phyloP scores from a whole-genome alignment of 352 stramenopile genomes.

The Globisporangium perplexum region DNA sequence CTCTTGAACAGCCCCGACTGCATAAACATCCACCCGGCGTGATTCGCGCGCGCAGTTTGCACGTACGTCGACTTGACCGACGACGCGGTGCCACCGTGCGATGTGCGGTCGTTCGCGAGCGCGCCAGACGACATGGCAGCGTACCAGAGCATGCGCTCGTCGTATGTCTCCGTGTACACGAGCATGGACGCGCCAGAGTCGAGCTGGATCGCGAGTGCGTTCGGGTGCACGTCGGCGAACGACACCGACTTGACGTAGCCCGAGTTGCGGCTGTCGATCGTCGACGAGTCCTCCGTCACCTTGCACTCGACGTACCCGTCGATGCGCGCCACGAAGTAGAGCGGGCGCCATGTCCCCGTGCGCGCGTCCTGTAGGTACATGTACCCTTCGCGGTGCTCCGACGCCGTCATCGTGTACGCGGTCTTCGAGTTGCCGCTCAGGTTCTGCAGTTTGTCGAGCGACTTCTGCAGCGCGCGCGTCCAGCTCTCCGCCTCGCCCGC shows the following conservation, averaged over 20 bases:
- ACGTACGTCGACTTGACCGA: slow-evolving; percentile 73
- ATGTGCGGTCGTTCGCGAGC: slow-evolving; percentile 35
- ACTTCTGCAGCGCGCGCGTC: slow-evolving; percentile 36
- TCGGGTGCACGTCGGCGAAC: slow-evolving; percentile 63
- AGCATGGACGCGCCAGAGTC: slow-evolving; percentile 56
- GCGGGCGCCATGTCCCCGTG: slow-evolving; percentile 43
- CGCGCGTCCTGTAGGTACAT: slow-evolving; percentile 56
- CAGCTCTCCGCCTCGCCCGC: slow-evolving; percentile 48
- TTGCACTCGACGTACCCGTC: slow-evolving; percentile 73
- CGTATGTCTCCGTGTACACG: slow-evolving; percentile 75
- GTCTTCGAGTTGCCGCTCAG: slow-evolving; percentile 55
- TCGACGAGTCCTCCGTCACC: slow-evolving; percentile 30
- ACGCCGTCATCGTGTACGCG: slow-evolving; percentile 58
- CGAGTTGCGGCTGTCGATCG: slow-evolving; percentile 39
- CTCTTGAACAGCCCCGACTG: slow-evolving; percentile 72
- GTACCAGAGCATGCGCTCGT: slow-evolving; percentile 84
- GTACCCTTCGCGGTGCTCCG: slow-evolving; percentile 63
- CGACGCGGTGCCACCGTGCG: slow-evolving; percentile 18
- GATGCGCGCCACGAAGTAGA: slow-evolving; percentile 56
- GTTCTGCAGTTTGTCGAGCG: slow-evolving; percentile 49
- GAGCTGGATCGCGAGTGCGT: slow-evolving; percentile 67
- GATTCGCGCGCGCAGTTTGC: slow-evolving; percentile 62
- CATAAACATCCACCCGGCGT: slow-evolving; percentile 79
- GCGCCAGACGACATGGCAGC: slow-evolving; percentile 54
- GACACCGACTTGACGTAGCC: slow-evolving; percentile 65